phyloP scores from a whole-genome alignment of 2,329 filamentous ascomycete species.

The Didymella exigua region DNA sequence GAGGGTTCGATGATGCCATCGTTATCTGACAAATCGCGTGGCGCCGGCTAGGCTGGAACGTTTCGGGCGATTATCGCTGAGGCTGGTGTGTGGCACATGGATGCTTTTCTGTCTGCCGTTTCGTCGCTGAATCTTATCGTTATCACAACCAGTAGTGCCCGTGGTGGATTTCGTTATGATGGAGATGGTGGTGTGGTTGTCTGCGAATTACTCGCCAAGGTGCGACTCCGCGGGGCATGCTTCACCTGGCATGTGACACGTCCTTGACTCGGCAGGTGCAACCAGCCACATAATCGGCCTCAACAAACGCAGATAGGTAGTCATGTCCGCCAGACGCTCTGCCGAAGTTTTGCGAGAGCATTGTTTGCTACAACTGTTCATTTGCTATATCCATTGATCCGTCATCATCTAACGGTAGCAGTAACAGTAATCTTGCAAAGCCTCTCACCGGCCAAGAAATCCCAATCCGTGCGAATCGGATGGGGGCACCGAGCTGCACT shows the following conservation, averaged over 20 bases:
- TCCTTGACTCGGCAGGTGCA: constrained; percentile 4
- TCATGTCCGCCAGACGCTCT: no score
- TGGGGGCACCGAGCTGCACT: no score
- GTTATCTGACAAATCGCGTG: constrained; percentile 19
- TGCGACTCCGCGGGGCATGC: background rate
- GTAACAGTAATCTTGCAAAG: no score
- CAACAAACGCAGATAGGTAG: background rate
- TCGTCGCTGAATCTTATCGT: background rate
- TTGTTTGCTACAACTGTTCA: no score
- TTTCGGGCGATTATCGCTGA: background rate
- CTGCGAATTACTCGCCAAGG: no score
- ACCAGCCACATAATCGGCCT: background rate
- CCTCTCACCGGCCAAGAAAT: no score
- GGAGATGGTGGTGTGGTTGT: background rate
- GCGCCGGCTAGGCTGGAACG: constrained; percentile 2
- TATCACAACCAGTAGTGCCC: background rate
- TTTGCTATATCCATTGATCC: no score
- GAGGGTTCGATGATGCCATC: constrained; percentile 20
- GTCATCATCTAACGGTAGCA: no score
- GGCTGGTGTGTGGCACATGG: constrained; percentile 1
- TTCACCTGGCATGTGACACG: background rate
- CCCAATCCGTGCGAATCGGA: no score
- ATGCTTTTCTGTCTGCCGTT: background rate
- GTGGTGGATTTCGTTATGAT: background rate
- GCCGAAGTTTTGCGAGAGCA: no score